Evolutionary conservation across 1,284 basidiomycete genomes (phyloP).

Genomic region (Pseudozyma sp.): DNA sequence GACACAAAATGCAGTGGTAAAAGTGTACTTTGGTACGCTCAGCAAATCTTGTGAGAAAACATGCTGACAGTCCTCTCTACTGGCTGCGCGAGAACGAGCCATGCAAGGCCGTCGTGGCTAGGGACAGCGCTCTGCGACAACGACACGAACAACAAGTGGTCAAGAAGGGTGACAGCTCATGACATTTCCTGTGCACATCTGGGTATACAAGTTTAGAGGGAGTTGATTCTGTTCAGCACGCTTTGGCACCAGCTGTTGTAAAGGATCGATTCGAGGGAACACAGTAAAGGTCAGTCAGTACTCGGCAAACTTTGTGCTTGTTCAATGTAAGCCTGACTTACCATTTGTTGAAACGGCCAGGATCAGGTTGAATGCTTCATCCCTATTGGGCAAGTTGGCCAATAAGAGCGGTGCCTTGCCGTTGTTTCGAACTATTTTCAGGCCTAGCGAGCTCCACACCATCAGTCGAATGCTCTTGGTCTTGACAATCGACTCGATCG

Average conservation of each 20-base stretch:
- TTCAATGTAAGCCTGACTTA: slow-evolving; percentile 1
- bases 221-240: slow-evolving; percentile 1
- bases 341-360: slow-evolving; percentile 57
- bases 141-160: too few species aligned
- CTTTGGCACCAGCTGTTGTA: slow-evolving; percentile 19
- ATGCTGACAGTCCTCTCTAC: not conserved
- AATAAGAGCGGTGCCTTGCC: slow-evolving; percentile 56
- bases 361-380: slow-evolving; percentile 66
- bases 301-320: not conserved
- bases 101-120: too few species aligned
- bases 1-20: too few species aligned
- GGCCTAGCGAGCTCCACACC: slow-evolving; percentile 61
- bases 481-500: slow-evolving; percentile 63
- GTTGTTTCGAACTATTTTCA: slow-evolving; percentile 60
- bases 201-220: slow-evolving; percentile 1
- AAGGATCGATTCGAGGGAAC: not conserved
- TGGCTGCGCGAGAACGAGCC: too few species aligned
- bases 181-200: not conserved
- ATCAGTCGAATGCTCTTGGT: slow-evolving; percentile 60
- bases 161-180: too few species aligned
- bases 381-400: slow-evolving; percentile 62
- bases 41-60: too few species aligned
- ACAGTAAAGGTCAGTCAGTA: not conserved
- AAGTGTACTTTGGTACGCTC: too few species aligned
- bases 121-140: too few species aligned